Percentiles rank a stretch among this genome's conserved stretches.
Evolutionary conservation across 1,284 basidiomycete species (phyloP).

Genomic region (Phellopilus nigrolimitatus): DNA sequence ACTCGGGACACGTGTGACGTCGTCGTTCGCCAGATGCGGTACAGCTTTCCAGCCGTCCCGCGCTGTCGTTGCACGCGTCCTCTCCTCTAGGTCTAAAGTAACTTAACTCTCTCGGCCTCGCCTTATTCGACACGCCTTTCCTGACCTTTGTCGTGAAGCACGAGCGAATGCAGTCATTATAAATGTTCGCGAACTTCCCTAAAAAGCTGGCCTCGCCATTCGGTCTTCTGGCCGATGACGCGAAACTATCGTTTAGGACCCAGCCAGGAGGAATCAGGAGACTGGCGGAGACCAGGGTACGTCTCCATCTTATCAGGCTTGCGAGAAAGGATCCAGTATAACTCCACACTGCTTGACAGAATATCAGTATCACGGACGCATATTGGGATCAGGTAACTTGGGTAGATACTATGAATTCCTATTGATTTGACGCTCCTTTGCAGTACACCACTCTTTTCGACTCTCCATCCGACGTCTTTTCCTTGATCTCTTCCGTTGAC

Average conservation of each 20-base stretch:
- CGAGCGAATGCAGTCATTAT: background rate
- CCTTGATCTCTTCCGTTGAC: conserved; percentile 80
- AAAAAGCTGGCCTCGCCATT: conserved; percentile 71
- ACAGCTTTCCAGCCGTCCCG: too few relatives aligned
- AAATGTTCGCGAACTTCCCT: conserved; percentile 49
- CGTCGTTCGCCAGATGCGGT: too few relatives aligned
- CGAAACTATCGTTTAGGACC: conserved; percentile 83
- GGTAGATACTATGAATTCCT: background rate
- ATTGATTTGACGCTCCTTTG: conserved; percentile 21
- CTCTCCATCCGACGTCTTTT: conserved; percentile 83
- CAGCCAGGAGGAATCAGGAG: conserved; percentile 75
- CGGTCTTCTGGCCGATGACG: conserved; percentile 79
- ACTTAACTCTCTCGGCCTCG: too few relatives aligned
- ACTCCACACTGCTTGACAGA: conserved; percentile 35
- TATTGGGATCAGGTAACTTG: conserved; percentile 80
- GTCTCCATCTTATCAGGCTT: background rate
- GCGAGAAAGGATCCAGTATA: background rate
- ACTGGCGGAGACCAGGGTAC: conserved; percentile 62
- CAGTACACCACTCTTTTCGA: conserved; percentile 84
- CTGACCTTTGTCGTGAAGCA: too few relatives aligned
- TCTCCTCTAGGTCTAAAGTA: too few relatives aligned
- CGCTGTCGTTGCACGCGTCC: too few relatives aligned
- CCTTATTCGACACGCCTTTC: too few relatives aligned
- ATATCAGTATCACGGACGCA: conserved; percentile 64
- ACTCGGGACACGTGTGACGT: too few relatives aligned